A percentile compares a stretch with the other conserved stretches of the same genome.
Evolutionary conservation across 2,329 filamentous ascomycete genomes (phyloP).

Genomic region (Fusarium cicatricum): DNA sequence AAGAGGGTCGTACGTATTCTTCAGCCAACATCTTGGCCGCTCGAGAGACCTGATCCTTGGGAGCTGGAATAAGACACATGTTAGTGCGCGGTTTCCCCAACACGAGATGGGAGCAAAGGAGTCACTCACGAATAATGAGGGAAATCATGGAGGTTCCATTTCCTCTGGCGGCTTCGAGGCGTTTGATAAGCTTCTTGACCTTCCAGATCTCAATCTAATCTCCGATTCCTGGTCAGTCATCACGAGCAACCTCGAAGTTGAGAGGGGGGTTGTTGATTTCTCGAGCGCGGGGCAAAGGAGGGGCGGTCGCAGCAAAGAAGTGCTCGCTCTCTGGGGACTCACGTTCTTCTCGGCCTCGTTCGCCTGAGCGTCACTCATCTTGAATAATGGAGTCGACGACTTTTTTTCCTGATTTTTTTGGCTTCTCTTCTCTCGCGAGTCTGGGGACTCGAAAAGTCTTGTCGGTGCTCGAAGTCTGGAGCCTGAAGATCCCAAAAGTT

Average conservation of each 20-base stretch:
- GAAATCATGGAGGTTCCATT: constrained; percentile 99
- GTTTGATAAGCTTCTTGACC: constrained; percentile 99
- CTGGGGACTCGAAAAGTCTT: constrained; percentile 30
- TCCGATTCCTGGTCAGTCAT: constrained; percentile 31
- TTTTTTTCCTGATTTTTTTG: constrained; percentile 34
- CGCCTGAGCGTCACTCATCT: constrained; percentile 85
- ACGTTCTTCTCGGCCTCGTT: constrained; percentile 98
- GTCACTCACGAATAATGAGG: constrained; percentile 88
- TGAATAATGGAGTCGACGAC: constrained; percentile 52
- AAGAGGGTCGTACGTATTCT: constrained; percentile 80
- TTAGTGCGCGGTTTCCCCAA: constrained; percentile 39
- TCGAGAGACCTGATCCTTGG: constrained; percentile 97
- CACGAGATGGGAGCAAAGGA: constrained; percentile 1
- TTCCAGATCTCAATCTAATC: constrained; percentile 83
- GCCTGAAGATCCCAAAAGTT: constrained; percentile 41
- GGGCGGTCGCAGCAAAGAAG: constrained; percentile 21
- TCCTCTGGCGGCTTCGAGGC: constrained; percentile 93
- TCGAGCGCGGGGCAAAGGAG: constrained; percentile 44
- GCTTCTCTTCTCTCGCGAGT: constrained; percentile 40
- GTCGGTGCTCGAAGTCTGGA: constrained; percentile 24
- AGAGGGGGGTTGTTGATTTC: constrained; percentile 16
- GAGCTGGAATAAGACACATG: constrained; percentile 63
- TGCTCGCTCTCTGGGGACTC: constrained; percentile 45
- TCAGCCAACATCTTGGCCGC: constrained; percentile 99
- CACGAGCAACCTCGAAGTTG: constrained; percentile 5